Evolutionary conservation across 2,329 filamentous ascomycete genomes (phyloP), one percentile per base, ranked within the genome.

Genomic region (Diaporthe caulivora): DNA sequence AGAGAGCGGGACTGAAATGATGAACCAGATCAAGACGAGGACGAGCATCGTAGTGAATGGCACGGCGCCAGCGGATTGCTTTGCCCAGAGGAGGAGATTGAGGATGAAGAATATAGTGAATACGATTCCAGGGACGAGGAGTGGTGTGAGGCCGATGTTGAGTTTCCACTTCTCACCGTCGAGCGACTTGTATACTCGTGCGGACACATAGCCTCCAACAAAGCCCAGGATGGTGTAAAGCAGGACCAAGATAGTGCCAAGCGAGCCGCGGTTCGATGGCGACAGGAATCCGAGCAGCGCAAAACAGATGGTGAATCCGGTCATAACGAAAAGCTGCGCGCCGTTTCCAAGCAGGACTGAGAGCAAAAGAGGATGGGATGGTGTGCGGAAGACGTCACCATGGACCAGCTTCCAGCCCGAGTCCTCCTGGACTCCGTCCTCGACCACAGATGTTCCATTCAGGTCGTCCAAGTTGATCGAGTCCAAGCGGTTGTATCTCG

Each of bases 321-420:
- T 94, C 96, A 99, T 99, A 82, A 97, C 95, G 82, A 99, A 98
- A 4, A 99, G 90, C 84, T 99, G 97, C 15, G 94, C 95, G 75
- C 97, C 97, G 80, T 97, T 98, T 73, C 97, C 97, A 54, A 98
- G 89, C 76, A 99, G 88, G 9, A 99, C 88, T 72, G 95, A 95
- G 26, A 99, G 88, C 18, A 98, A 86, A 37, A 99, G 88, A 1
- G 95, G 94, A 74, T 94, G 92, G 76, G 92, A 91, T 4, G 97
- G 97, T 15, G 93, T 92, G 72, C 97, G 93, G 88, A 99, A 99
- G 42, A 98, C 96, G 82, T 99, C 97, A 70, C 97, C 97, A 79
- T 99, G 97, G 0, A 99, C 95, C 62, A 99, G 86, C 84, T 99
- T 99, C 97, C 97, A 99, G 75, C 97, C 97, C 13, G 95, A 98